Evolutionary conservation across 2,329 filamentous ascomycete genomes (phyloP), one percentile per base, ranked within the genome.

Genomic region (Colletotrichum agaves): DNA sequence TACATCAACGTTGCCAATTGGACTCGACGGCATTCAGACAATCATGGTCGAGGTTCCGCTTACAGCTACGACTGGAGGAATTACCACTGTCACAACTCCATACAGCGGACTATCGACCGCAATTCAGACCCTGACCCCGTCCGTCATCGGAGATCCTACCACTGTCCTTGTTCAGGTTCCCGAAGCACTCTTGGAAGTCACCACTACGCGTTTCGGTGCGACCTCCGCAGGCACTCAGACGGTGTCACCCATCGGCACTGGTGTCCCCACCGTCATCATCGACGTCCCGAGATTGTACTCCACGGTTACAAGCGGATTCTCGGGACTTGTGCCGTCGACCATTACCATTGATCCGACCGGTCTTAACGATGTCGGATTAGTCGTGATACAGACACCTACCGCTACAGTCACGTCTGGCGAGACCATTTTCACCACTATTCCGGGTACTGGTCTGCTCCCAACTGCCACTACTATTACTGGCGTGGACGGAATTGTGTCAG

Each of bases 101-200:
- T 66, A 66, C 27, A 19, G 4, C 10, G 63, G 63, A 10, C 56
- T 59, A 0, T 49, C 62, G 13, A 66, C 63, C 5, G 33, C 63
- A 4, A 21, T 57, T 3, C 50, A 61, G 15, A 66, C 63, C 10
- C 39, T 19, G 6, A 66, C 33, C 6, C 63, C 63, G 0, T 23
- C 27, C 3, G 33, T 37, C 13, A 43, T 49, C 8, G 59, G 63
- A 4, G 63, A 63, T 13, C 41, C 17, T 10, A 66, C 59, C 2
- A 66, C 63, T 5, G 59, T 66, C 2, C 41, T 66, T n/a, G 60
- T 67, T 10, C 60, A 67, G 19, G 19, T 67, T 15, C 63, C 63
- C 7, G 63, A 35, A 13, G 5, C 27, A 1, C 5, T 63, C 13
- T 27, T 47, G 19, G 23, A 46, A 23, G 21, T 58, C 5, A 67